Evolutionary conservation across 768 basidiomycete species (phyloP).

Genomic region (Termitomyces sp.): DNA sequence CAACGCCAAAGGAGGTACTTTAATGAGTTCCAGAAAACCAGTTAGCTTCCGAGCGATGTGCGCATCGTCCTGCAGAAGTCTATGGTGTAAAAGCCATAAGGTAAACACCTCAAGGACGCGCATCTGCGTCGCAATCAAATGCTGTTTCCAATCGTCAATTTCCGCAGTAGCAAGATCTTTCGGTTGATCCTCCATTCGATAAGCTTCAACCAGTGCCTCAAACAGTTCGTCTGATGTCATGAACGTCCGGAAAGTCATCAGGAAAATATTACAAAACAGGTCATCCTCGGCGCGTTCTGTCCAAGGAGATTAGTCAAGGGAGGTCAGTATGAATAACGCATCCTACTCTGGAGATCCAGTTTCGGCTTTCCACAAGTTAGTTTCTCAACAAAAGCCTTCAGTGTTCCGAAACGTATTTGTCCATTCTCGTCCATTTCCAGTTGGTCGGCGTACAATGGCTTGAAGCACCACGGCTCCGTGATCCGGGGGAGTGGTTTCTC

Average conservation of each 20-base stretch:
- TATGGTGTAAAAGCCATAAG: slow-evolving; percentile 60
- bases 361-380: slow-evolving; percentile 44
- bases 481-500: slow-evolving; percentile 38
- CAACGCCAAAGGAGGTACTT: slow-evolving; percentile 35
- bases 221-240: slow-evolving; percentile 65
- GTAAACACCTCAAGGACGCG: slow-evolving; percentile 53
- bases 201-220: slow-evolving; percentile 62
- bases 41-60: slow-evolving; percentile 54
- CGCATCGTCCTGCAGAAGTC: slow-evolving; percentile 61
- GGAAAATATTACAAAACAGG: slow-evolving; percentile 58
- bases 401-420: slow-evolving; percentile 61
- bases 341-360: slow-evolving; percentile 52
- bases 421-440: slow-evolving; percentile 66
- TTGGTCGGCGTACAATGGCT: slow-evolving; percentile 55
- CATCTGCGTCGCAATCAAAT: slow-evolving; percentile 59
- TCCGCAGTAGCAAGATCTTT: slow-evolving; percentile 48
- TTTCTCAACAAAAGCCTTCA: slow-evolving; percentile 68
- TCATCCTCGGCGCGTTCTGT: slow-evolving; percentile 23
- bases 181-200: slow-evolving; percentile 46
- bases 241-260: slow-evolving; percentile 83
- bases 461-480: slow-evolving; percentile 54
- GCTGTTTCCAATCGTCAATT: slow-evolving; percentile 62
- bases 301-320: background rate
- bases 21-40: slow-evolving; percentile 46
- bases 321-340: background rate